Evolutionary conservation across 2,329 filamentous ascomycete genomes (phyloP).

Genomic region (Plectosphaerella sp.): DNA sequence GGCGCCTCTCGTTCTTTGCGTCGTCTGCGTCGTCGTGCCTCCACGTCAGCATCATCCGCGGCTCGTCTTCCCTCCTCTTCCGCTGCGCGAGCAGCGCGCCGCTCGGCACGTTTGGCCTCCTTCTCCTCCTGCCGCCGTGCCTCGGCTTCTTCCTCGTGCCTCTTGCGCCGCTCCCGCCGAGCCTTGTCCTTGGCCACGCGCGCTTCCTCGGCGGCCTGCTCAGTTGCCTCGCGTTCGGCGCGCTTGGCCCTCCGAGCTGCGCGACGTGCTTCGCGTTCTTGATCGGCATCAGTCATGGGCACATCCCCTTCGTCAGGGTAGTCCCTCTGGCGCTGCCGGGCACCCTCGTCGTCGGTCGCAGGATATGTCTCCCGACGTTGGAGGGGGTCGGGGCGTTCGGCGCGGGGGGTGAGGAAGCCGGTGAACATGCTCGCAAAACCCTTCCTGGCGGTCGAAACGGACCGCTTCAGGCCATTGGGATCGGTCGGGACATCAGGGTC

Average conservation of each 20-base stretch:
- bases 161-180: conserved; percentile 49
- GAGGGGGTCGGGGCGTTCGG: conserved; percentile 29
- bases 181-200: conserved; percentile 53
- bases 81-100: conserved; percentile 41
- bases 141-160: conserved; percentile 54
- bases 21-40: conserved; percentile 45
- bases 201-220: conserved; percentile 48
- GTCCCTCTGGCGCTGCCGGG: conserved; percentile 28
- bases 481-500: conserved; percentile 27
- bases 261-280: conserved; percentile 48
- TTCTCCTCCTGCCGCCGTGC: conserved; percentile 52
- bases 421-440: conserved; percentile 59
- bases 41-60: conserved; percentile 36
- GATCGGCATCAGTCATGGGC: conserved; percentile 48
- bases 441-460: conserved; percentile 39
- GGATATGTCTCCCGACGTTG: conserved; percentile 47
- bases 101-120: conserved; percentile 52
- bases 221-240: conserved; percentile 35
- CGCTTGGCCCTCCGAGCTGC: conserved; percentile 58
- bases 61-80: conserved; percentile 45
- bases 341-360: conserved; percentile 45
- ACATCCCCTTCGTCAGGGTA: conserved; percentile 44
- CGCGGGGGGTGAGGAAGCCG: conserved; percentile 43
- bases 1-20: conserved; percentile 44
- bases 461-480: conserved; percentile 24